Base-by-base conservation (phyloP, 2,329 filamentous ascomycete species). In the Neofusicoccum ribis region DNA sequence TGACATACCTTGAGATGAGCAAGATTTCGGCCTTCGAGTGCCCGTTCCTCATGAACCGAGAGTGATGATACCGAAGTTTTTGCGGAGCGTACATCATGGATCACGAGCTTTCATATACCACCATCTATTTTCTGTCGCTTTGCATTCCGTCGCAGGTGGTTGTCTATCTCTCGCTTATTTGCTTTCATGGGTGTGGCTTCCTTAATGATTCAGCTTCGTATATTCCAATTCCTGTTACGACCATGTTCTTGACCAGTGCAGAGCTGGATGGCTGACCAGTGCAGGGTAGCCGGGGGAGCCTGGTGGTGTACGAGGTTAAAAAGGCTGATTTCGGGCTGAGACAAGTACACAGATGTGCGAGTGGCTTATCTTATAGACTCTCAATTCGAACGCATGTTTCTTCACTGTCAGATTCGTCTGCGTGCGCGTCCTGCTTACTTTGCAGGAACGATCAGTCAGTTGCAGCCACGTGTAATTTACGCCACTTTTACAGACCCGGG, bases 1-100 rank as follows among this genome's bases (percentile, higher is more conserved):
- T 71, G 67, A 76, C 77, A 54, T 72, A 75, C 59, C 72, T 76
- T 68, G 77, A 79, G 70, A 79, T 79, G 77, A 74, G 73, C 60
- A 67, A 61, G 44, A 67, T 68, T 8, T 67, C 66, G 12, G 60
- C 68, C 3, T 65, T 60, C 1, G 76, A 78, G 66, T 77, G 75
- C 63, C 76, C 75, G 15, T 75, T 77, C 41, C 63, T 79, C 62
- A 76, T 77, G 76, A 78, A 78, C 65, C 65, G 73, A 36, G 76
- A 78, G 70, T 78, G 65, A 44, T 14, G 31, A 31, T 31, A 8
- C 11, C 11, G 2, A n/a, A 2, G 11, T 15, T 31, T 60, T 27
- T 46, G 23, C 27, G 12, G 23, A 11, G 6, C 5, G 3, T 31
- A 31, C 11, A 43, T 43, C 39, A 50, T n/a, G 34, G 37, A 6